These are phyloP conservation scores for Cutaneotrichosporon mucoides DNA, from an alignment of 1,284 basidiomycete genomes.

Conservation along the genomic window DNA sequence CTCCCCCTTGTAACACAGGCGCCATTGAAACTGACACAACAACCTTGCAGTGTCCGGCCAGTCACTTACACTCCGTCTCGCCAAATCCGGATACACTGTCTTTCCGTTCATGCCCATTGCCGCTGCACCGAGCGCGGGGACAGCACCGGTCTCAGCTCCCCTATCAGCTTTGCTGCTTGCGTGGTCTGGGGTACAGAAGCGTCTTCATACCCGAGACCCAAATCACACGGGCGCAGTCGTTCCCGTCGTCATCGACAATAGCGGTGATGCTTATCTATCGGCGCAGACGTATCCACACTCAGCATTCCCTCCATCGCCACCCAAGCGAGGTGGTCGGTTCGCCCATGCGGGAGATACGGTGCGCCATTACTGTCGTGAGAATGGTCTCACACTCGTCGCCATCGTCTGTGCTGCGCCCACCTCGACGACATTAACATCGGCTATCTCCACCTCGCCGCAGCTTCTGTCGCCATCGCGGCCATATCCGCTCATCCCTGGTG, in stretches of 20 bases:
- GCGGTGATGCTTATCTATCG: slow-evolving; percentile 15
- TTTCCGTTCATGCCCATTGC: slow-evolving; percentile 38
- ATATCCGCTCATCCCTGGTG: slow-evolving; percentile 3
- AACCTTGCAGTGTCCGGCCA: slow-evolving; percentile 32
- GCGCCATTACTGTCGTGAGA: slow-evolving; percentile 39
- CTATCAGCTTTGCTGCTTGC: slow-evolving; percentile 35
- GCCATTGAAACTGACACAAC: slow-evolving; percentile 5
- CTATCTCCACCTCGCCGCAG: not conserved
- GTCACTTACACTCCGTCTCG: slow-evolving; percentile 37
- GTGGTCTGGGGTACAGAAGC: slow-evolving; percentile 40
- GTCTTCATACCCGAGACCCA: slow-evolving; percentile 28
- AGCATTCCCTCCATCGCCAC: slow-evolving; percentile 14
- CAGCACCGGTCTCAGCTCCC: slow-evolving; percentile 20
- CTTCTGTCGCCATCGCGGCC: not conserved
- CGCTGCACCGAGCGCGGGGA: slow-evolving; percentile 13
- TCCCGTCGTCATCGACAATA: slow-evolving; percentile 41
- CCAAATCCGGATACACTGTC: slow-evolving; percentile 43
- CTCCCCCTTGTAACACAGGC: not conserved
- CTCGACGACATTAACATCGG: not conserved
- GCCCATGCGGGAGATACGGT: slow-evolving; percentile 42
- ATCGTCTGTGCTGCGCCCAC: slow-evolving; percentile 28
- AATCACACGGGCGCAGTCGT: slow-evolving; percentile 37
- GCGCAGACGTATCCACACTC: slow-evolving; percentile 6
- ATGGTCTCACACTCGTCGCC: slow-evolving; percentile 30
- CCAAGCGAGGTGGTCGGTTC: slow-evolving; percentile 23